phyloP scores from a whole-genome alignment of 2,329 filamentous ascomycete species.

The Mariannaea sp. region DNA sequence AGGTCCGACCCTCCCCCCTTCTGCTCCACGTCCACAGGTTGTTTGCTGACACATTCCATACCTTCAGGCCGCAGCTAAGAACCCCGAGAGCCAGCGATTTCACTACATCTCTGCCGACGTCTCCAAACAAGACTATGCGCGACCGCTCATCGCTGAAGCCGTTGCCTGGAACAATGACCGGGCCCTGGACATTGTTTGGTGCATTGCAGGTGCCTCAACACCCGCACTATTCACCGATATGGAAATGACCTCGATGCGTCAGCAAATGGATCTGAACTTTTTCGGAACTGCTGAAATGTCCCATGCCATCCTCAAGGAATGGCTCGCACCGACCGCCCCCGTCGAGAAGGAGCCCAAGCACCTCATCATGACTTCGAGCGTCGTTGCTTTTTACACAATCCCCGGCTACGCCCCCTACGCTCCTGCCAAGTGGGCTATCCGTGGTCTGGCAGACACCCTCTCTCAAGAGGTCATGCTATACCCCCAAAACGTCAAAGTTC shows the following conservation, averaged over 20 bases:
- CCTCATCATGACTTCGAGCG: slow-evolving; percentile 85
- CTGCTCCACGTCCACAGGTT: not conserved
- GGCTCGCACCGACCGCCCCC: slow-evolving; percentile 63
- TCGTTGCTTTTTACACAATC: slow-evolving; percentile 74
- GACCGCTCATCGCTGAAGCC: slow-evolving; percentile 70
- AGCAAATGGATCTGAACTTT: slow-evolving; percentile 93
- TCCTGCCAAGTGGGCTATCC: slow-evolving; percentile 83
- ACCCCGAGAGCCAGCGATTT: slow-evolving; percentile 74
- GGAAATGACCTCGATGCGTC: slow-evolving; percentile 66
- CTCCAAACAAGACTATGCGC: slow-evolving; percentile 69
- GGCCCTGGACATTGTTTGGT: slow-evolving; percentile 87
- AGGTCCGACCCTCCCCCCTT: slow-evolving; percentile 50
- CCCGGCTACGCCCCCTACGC: slow-evolving; percentile 84
- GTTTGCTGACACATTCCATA: slow-evolving; percentile 2
- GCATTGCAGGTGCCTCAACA: slow-evolving; percentile 75
- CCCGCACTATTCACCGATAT: slow-evolving; percentile 81
- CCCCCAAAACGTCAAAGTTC: slow-evolving; percentile 79
- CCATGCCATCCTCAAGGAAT: slow-evolving; percentile 75
- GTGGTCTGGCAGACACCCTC: slow-evolving; percentile 80
- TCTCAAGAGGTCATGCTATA: slow-evolving; percentile 86
- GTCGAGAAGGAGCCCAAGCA: slow-evolving; percentile 65
- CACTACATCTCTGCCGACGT: slow-evolving; percentile 85
- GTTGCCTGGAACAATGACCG: slow-evolving; percentile 76
- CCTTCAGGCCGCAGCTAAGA: slow-evolving; percentile 66
- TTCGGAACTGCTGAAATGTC: slow-evolving; percentile 86